Conservation (phyloP, 257 asterid species). For the Solanum okadae region DNA sequence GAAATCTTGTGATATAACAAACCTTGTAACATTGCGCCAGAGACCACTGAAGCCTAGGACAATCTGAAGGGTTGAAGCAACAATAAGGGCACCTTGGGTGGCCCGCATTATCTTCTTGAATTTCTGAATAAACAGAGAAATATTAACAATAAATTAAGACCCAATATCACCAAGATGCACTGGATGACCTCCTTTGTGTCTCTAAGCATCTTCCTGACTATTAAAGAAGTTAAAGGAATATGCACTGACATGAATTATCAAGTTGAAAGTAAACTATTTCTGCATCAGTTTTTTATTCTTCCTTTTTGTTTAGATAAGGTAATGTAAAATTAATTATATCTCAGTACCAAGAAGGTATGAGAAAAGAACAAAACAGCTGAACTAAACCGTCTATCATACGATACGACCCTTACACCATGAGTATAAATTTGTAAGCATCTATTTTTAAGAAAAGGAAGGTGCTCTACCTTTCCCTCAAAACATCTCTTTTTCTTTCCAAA, state of each 20-base stretch:
- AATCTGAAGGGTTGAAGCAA: slow-evolving; percentile 31
- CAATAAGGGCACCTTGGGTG: slow-evolving; percentile 27
- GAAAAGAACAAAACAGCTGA: neutral
- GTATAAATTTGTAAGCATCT: neutral
- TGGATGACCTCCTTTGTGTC: neutral
- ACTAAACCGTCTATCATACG: neutral
- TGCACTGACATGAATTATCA: neutral
- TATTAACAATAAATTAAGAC: neutral
- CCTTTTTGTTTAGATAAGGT: neutral
- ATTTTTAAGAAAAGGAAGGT: neutral
- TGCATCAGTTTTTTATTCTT: neutral
- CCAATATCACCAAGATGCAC: neutral
- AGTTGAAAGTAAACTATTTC: neutral
- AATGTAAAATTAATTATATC: neutral
- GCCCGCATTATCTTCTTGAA: slow-evolving; percentile 35
- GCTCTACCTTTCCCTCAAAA: neutral
- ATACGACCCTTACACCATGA: neutral
- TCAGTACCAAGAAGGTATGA: neutral
- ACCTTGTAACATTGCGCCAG: slow-evolving; percentile 34
- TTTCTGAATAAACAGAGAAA: slow-evolving; percentile 10
- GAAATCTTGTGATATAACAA: neutral
- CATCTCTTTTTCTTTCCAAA: neutral
- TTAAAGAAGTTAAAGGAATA: neutral
- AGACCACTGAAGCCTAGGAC: slow-evolving; percentile 36
- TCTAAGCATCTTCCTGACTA: neutral